A percentile compares a stretch with the other conserved stretches of the same genome.
phyloP scores from a whole-genome alignment of 441 rosid species.

The Brassica balearica region DNA sequence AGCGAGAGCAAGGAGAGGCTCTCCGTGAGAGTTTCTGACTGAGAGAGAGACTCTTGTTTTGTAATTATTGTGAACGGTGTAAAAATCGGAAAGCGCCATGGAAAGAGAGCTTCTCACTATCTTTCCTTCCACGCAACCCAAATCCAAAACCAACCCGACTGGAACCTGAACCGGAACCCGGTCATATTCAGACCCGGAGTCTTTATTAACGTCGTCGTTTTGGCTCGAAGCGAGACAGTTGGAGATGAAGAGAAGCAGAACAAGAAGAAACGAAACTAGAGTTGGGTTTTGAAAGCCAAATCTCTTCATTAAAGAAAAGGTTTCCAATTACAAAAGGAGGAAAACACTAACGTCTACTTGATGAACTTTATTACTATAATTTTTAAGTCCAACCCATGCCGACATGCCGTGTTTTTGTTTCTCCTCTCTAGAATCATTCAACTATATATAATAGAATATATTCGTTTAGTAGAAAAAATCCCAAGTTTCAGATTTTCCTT shows the following conservation, averaged over 20 bases:
- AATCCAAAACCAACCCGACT: slow-evolving; percentile 47
- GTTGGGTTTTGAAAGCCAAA: neutral
- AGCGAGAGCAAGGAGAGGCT: slow-evolving; percentile 41
- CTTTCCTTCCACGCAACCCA: slow-evolving; percentile 42
- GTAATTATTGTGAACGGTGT: slow-evolving; percentile 30
- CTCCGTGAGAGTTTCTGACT: slow-evolving; percentile 40
- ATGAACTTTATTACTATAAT: neutral
- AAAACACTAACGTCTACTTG: neutral
- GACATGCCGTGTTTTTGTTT: slow-evolving; percentile 21
- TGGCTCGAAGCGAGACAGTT: slow-evolving; percentile 11
- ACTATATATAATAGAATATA: neutral
- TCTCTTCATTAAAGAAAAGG: slow-evolving; percentile 15
- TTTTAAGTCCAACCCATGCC: neutral
- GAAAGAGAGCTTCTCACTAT: slow-evolving; percentile 39
- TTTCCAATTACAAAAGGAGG: neutral
- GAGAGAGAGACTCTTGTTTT: slow-evolving; percentile 40
- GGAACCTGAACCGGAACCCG: neutral
- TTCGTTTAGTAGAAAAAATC: neutral
- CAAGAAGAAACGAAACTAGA: neutral
- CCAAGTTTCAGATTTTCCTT: neutral
- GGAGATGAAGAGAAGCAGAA: slow-evolving; percentile 1
- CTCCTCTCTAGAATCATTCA: neutral
- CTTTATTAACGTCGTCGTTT: slow-evolving; percentile 5
- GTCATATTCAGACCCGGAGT: neutral
- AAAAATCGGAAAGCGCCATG: slow-evolving; percentile 48